A percentile compares a stretch with the other conserved stretches of the same genome.
phyloP scores from a whole-genome alignment of 2,329 filamentous ascomycete genomes.

The Cyphellophora attinorum region DNA sequence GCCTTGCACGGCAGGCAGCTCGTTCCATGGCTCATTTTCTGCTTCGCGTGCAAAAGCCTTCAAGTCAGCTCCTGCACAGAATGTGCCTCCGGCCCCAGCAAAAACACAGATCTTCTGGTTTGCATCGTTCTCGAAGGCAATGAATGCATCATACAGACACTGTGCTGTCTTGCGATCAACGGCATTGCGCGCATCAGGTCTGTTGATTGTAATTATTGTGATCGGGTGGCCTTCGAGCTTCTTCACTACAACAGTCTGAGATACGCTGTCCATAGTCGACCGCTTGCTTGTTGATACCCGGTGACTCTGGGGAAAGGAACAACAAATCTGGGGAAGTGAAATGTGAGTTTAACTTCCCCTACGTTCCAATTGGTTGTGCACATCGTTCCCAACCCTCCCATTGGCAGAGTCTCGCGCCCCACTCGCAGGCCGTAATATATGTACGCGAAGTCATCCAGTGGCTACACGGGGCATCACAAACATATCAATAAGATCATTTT shows the following conservation, averaged over 20 bases:
- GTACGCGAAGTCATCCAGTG: too few relatives aligned
- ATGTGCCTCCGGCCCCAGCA: constrained; percentile 36
- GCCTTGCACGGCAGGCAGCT: constrained; percentile 21
- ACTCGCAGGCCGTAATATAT: too few relatives aligned
- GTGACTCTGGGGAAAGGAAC: too few relatives aligned
- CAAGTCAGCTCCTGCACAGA: constrained; percentile 47
- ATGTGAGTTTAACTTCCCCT: too few relatives aligned
- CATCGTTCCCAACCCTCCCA: too few relatives aligned
- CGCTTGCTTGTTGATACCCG: too few relatives aligned
- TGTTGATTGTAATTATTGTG: constrained; percentile 46
- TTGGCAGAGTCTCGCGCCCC: too few relatives aligned
- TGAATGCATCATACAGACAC: constrained; percentile 39
- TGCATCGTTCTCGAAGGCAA: constrained; percentile 39
- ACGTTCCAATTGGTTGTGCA: too few relatives aligned
- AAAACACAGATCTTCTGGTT: constrained; percentile 46
- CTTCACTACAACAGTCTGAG: not conserved
- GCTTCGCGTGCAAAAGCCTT: not conserved
- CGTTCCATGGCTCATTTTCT: constrained; percentile 11
- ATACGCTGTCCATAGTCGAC: too few relatives aligned
- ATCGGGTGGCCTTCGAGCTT: constrained; percentile 24
- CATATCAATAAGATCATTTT: too few relatives aligned
- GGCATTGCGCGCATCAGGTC: constrained; percentile 42
- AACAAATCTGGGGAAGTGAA: too few relatives aligned
- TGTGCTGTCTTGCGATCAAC: constrained; percentile 40
- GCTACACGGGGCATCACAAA: too few relatives aligned